Conservation (phyloP, 108 stramenopile genomes). For the Fragilaria radians region DNA sequence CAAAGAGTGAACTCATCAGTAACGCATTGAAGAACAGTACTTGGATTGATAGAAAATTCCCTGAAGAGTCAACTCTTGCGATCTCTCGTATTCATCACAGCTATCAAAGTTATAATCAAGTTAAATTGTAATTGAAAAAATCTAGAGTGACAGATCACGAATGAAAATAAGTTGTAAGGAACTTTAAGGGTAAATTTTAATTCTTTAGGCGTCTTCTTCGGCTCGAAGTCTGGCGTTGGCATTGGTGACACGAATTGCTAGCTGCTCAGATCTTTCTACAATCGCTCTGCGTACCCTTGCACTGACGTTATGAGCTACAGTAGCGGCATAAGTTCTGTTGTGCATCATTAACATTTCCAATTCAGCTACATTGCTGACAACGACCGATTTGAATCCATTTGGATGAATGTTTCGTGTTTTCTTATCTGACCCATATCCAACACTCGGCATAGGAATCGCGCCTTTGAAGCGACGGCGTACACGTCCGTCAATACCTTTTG, state of each 20-base stretch:
- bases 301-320: constrained; percentile 94
- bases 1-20: too few species aligned
- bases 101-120: too few species aligned
- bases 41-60: too few species aligned
- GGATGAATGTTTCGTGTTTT: constrained; percentile 95
- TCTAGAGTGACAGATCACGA: too few species aligned
- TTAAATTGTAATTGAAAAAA: too few species aligned
- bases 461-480: constrained; percentile 99
- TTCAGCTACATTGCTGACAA: constrained; percentile 94
- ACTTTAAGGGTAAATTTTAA: too few species aligned
- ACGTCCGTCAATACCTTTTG: constrained; percentile 99
- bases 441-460: constrained; percentile 93
- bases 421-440: constrained; percentile 99
- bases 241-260: constrained; percentile 77
- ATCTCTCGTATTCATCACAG: too few species aligned
- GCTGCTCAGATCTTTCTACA: constrained; percentile 96
- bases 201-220: constrained; percentile 91
- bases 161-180: too few species aligned
- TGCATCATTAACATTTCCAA: constrained; percentile 99
- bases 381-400: constrained; percentile 97
- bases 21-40: too few species aligned
- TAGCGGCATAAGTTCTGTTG: constrained; percentile 99
- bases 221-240: constrained; percentile 83
- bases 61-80: too few species aligned
- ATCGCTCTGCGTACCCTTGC: constrained; percentile 91